Evolutionary conservation across 352 stramenopile species (phyloP).

Genomic region (Phytophthora sojae): DNA sequence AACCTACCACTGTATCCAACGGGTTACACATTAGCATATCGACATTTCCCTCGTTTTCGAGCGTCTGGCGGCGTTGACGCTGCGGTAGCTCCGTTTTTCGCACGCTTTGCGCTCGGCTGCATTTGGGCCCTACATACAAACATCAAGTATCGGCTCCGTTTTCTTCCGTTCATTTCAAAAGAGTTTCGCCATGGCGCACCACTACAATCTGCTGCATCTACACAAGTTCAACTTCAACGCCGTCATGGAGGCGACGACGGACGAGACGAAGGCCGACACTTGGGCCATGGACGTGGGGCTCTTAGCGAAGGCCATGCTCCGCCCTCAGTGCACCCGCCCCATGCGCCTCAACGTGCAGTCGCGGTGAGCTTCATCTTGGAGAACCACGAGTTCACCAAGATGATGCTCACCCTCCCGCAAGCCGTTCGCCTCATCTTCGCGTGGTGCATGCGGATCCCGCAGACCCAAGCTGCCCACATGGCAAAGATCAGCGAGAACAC

Average conservation of each 20-base stretch:
- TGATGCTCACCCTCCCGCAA: conserved; percentile 10
- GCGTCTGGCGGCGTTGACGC: background rate
- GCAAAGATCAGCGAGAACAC: conserved; percentile 8
- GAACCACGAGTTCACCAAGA: conserved; percentile 8
- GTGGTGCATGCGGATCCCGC: conserved; percentile 2
- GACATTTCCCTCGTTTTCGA: background rate
- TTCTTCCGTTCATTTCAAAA: conserved; percentile 7
- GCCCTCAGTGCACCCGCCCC: background rate
- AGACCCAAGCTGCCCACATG: conserved; percentile 9
- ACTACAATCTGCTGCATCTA: conserved; percentile 8
- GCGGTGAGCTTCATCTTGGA: conserved; percentile 5
- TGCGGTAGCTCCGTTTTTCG: conserved; percentile 7
- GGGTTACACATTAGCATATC: background rate
- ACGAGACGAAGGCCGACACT: background rate
- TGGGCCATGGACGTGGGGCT: conserved; percentile 10
- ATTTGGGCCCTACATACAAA: conserved; percentile 1
- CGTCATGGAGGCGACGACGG: conserved; percentile 19
- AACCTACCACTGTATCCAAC: background rate
- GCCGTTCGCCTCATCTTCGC: conserved; percentile 3
- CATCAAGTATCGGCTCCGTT: conserved; percentile 5
- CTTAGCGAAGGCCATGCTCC: conserved; percentile 6
- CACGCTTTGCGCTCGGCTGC: background rate
- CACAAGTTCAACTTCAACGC: conserved; percentile 10
- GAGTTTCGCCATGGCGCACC: conserved; percentile 1
- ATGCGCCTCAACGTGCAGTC: background rate